Percentiles rank a stretch among this genome's conserved stretches.
Evolutionary conservation across 2,329 filamentous ascomycete species (phyloP).

Genomic region (Alternaria longipes): DNA sequence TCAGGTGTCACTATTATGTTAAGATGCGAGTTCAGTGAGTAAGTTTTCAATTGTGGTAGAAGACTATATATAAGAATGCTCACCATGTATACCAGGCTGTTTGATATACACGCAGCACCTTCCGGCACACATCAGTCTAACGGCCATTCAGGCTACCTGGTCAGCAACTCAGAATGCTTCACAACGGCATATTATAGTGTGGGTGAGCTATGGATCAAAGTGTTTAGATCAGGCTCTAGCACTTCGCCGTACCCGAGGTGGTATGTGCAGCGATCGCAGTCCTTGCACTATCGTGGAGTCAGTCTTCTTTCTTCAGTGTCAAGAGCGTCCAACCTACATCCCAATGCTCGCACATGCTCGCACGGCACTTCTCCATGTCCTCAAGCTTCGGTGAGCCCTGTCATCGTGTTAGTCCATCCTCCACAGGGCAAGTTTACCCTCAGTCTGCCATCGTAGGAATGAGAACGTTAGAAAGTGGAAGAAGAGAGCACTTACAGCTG

Average conservation of each 20-base stretch:
- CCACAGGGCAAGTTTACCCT: background rate
- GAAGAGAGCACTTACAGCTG: background rate
- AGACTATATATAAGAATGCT: background rate
- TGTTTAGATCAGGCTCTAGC: slow-evolving; percentile 6
- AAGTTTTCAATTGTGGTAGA: background rate
- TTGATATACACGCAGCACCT: background rate
- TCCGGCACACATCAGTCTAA: background rate
- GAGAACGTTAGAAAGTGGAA: background rate
- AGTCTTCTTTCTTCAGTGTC: background rate
- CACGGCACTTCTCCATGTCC: background rate
- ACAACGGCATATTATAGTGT: background rate
- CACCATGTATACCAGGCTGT: background rate
- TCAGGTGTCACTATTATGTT: background rate
- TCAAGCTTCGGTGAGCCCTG: background rate
- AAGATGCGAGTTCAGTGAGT: background rate
- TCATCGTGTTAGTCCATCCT: background rate
- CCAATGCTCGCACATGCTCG: slow-evolving; percentile 8
- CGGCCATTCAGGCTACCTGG: background rate
- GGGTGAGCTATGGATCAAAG: slow-evolving; percentile 5
- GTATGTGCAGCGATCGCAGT: slow-evolving; percentile 18
- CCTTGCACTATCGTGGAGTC: slow-evolving; percentile 7
- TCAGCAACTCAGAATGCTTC: background rate
- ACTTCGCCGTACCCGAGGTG: background rate
- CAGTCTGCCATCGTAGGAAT: background rate
- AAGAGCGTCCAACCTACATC: slow-evolving; percentile 6